These are phyloP conservation scores for Cyclotella sp. DNA, from an alignment of 108 stramenopile genomes.

Conservation along the genomic window DNA sequence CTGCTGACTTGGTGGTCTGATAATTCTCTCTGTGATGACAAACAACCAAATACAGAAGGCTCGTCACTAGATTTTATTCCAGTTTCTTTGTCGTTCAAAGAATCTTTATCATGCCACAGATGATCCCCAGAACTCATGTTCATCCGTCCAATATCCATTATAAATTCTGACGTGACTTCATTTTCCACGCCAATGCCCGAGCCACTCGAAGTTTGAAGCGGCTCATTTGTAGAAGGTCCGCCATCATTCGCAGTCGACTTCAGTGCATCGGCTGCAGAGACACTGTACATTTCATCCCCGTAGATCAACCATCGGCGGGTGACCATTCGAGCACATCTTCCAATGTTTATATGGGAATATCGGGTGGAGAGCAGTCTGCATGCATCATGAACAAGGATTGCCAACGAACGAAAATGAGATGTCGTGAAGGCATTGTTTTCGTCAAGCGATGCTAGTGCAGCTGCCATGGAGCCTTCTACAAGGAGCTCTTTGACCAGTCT, in stretches of 20 bases:
- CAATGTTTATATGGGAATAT: slow-evolving; percentile 81
- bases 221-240: not conserved
- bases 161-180: slow-evolving; percentile 79
- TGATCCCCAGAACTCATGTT: slow-evolving; percentile 52
- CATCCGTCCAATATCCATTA: slow-evolving; percentile 77
- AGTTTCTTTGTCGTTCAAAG: not conserved
- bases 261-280: slow-evolving; percentile 7
- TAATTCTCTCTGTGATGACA: slow-evolving; percentile 62
- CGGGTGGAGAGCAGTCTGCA: slow-evolving; percentile 66
- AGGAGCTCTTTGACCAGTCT: slow-evolving; percentile 70
- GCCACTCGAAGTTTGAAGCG: slow-evolving; percentile 7
- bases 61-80: slow-evolving; percentile 68
- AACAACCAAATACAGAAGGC: slow-evolving; percentile 53
- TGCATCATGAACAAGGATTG: slow-evolving; percentile 64
- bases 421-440: slow-evolving; percentile 53
- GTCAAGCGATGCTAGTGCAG: slow-evolving; percentile 62
- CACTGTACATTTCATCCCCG: slow-evolving; percentile 54
- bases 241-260: slow-evolving; percentile 3
- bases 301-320: slow-evolving; percentile 75
- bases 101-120: slow-evolving; percentile 42
- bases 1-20: slow-evolving; percentile 59
- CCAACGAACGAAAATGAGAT: slow-evolving; percentile 66
- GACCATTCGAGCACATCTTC: slow-evolving; percentile 48
- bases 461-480: slow-evolving; percentile 64
- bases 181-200: slow-evolving; percentile 35